These are phyloP conservation scores for Cladophialophora bantiana DNA, from an alignment of 2,329 filamentous ascomycete genomes.

Conservation along the genomic window DNA sequence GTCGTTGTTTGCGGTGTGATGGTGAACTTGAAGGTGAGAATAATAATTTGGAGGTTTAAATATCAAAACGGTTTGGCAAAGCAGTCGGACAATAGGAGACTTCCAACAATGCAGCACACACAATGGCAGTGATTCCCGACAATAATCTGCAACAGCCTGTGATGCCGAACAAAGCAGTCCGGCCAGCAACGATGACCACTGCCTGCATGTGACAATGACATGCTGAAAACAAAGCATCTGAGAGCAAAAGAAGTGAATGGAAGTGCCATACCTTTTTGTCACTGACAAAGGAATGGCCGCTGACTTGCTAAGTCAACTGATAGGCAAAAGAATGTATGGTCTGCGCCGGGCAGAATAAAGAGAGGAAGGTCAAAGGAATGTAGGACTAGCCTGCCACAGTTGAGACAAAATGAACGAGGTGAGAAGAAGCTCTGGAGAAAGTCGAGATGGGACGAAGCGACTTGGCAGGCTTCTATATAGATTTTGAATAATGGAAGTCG, in stretches of 20 bases:
- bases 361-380: conserved; percentile 30
- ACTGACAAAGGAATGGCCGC: conserved; percentile 30
- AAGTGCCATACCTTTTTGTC: conserved; percentile 14
- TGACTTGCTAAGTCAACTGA: conserved; percentile 24
- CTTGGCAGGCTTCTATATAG: conserved; percentile 30
- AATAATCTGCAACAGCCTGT: background rate
- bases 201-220: background rate
- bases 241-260: background rate
- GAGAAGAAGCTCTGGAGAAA: conserved; percentile 20
- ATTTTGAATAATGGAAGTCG: conserved; percentile 6
- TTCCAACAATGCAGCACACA: background rate
- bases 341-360: conserved; percentile 39
- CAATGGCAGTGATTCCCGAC: background rate
- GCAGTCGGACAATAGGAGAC: background rate
- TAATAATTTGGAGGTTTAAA: background rate
- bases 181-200: background rate
- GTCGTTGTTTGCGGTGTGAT: conserved; percentile 14
- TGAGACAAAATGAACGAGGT: conserved; percentile 22
- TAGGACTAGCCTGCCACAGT: conserved; percentile 34
- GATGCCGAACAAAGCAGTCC: too few relatives aligned
- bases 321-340: conserved; percentile 35
- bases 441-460: conserved; percentile 13
- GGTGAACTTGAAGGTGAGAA: conserved; percentile 1
- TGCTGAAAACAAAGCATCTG: background rate
- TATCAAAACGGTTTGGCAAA: background rate